phyloP scores from a whole-genome alignment of 495 filamentous ascomycete species.

The Polyplosphaeria fusca region DNA sequence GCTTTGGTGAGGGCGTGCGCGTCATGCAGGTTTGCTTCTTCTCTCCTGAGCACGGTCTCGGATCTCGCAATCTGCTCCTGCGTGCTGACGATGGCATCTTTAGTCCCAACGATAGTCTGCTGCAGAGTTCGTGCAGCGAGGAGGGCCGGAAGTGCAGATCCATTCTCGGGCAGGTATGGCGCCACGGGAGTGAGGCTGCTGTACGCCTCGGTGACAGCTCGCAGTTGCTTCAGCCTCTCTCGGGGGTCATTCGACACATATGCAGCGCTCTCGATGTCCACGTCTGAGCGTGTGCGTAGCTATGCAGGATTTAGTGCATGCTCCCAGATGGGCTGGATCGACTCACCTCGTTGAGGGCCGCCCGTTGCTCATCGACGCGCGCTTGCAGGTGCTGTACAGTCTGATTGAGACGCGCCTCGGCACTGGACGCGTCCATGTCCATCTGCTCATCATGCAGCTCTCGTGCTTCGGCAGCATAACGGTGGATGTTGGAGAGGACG shows the following conservation, averaged over 20 bases:
- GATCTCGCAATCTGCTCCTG: conserved; percentile 52
- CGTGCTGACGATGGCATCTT: conserved; percentile 55
- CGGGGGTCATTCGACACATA: conserved; percentile 44
- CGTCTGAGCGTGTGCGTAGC: neutral
- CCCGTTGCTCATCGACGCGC: conserved; percentile 63
- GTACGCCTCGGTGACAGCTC: conserved; percentile 61
- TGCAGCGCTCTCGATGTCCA: conserved; percentile 6
- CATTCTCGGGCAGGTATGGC: conserved; percentile 59
- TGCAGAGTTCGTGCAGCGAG: conserved; percentile 65
- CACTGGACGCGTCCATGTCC: conserved; percentile 28
- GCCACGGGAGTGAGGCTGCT: conserved; percentile 56
- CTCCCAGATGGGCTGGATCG: neutral
- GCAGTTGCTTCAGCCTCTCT: conserved; percentile 52
- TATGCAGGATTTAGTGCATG: neutral
- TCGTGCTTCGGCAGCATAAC: conserved; percentile 25
- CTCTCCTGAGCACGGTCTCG: conserved; percentile 54
- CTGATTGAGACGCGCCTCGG: conserved; percentile 55
- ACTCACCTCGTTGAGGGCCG: conserved; percentile 55
- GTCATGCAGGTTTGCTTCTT: conserved; percentile 61
- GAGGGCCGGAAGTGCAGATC: conserved; percentile 67
- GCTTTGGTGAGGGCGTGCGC: conserved; percentile 50
- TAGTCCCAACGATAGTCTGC: conserved; percentile 61
- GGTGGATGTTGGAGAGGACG: conserved; percentile 21
- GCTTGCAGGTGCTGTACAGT: conserved; percentile 63
- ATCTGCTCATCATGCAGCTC: conserved; percentile 26